Evolutionary conservation across 805 yeast genomes (phyloP).

Genomic region (Teunomyces gatunensis): DNA sequence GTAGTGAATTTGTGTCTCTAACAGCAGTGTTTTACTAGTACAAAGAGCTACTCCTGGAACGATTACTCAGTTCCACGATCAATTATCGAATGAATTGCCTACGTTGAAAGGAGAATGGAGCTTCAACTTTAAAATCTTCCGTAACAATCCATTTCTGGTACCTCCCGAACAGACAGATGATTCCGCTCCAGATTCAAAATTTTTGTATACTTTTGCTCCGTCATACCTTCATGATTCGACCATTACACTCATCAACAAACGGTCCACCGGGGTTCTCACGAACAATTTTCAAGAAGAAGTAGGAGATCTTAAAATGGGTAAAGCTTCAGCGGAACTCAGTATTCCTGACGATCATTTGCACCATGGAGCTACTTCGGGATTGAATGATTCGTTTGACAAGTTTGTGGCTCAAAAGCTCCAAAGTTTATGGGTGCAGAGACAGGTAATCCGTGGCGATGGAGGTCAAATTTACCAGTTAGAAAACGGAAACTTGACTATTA

Average conservation of each 20-base stretch:
- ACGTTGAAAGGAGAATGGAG: constrained; percentile 61
- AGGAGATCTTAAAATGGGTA: constrained; percentile 8
- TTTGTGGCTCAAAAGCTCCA: constrained; percentile 58
- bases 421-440: constrained; percentile 68
- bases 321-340: constrained; percentile 16
- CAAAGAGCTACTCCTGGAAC: constrained; percentile 51
- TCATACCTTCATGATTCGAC: constrained; percentile 48
- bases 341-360: constrained; percentile 42
- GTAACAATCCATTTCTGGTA: constrained; percentile 56
- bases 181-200: constrained; percentile 39
- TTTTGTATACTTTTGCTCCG: constrained; percentile 49
- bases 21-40: constrained; percentile 36
- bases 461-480: constrained; percentile 63
- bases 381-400: constrained; percentile 56
- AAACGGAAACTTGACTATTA: constrained; percentile 49
- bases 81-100: constrained; percentile 66
- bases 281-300: constrained; percentile 32
- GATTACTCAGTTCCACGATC: constrained; percentile 68
- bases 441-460: constrained; percentile 69
- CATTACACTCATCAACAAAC: constrained; percentile 48
- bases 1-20: constrained; percentile 10
- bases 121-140: constrained; percentile 63
- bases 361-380: constrained; percentile 52
- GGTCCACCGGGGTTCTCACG: constrained; percentile 34
- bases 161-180: constrained; percentile 36